phyloP scores from a whole-genome alignment of 805 yeast genomes.

The Zygotorulaspora florentina region DNA sequence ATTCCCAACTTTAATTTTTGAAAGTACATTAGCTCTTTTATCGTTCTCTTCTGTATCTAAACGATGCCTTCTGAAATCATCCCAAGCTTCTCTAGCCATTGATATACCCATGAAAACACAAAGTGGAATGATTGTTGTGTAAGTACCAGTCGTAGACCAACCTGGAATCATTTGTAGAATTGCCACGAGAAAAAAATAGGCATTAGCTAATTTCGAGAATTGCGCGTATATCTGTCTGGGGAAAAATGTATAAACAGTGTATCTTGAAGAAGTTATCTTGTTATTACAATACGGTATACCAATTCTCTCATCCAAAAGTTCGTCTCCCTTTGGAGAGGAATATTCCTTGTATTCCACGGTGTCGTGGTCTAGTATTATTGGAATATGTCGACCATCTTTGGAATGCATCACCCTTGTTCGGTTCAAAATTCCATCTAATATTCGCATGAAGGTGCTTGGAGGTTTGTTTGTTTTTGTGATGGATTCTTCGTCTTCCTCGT shows the following conservation, averaged over 20 bases:
- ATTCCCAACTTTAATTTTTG: conserved; percentile 14
- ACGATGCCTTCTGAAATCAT: conserved; percentile 82
- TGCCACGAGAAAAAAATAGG: conserved; percentile 85
- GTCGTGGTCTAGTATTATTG: conserved; percentile 48
- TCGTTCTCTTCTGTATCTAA: conserved; percentile 84
- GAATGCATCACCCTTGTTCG: conserved; percentile 48
- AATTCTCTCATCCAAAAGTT: conserved; percentile 63
- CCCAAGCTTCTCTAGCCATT: conserved; percentile 88
- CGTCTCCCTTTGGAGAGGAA: conserved; percentile 19
- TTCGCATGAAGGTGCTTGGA: conserved; percentile 10
- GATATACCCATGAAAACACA: conserved; percentile 83
- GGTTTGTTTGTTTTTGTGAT: not conserved
- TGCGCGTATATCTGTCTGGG: conserved; percentile 90
- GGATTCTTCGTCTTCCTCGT: conserved; percentile 6
- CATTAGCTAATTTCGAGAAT: conserved; percentile 87
- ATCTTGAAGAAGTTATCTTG: conserved; percentile 79
- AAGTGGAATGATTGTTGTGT: conserved; percentile 88
- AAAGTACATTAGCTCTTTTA: conserved; percentile 40
- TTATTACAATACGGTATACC: conserved; percentile 59
- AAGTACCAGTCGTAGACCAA: conserved; percentile 96
- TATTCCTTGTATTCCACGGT: conserved; percentile 21
- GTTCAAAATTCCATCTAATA: conserved; percentile 40
- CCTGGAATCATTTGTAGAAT: conserved; percentile 93
- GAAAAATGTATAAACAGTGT: conserved; percentile 71
- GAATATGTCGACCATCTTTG: conserved; percentile 70